Conservation (phyloP, 495 filamentous ascomycete species). For the Aspergillus mulundensis region DNA sequence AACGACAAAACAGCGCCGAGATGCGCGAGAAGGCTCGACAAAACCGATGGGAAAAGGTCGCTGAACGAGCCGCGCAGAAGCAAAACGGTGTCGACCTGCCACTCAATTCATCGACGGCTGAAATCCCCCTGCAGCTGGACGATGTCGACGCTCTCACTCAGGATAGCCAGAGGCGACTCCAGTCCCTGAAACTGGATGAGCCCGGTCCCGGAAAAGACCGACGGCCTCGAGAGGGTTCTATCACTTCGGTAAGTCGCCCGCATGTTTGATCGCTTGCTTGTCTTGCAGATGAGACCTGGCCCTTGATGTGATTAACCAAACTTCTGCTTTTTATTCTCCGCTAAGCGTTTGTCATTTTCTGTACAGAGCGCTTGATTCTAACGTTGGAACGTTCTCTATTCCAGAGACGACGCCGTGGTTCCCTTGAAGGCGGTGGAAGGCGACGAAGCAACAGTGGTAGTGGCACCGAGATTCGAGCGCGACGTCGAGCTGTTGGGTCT, state of each 20-base stretch:
- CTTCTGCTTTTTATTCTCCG: constrained; percentile 32
- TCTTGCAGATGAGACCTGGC: constrained; percentile 18
- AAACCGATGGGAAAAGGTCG: constrained; percentile 80
- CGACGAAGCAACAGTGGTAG: constrained; percentile 47
- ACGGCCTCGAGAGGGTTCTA: constrained; percentile 23
- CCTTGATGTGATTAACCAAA: constrained; percentile 7
- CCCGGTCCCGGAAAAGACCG: constrained; percentile 41
- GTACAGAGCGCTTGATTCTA: constrained; percentile 51
- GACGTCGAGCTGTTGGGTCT: constrained; percentile 43
- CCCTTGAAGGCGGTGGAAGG: constrained; percentile 38
- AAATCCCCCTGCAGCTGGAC: constrained; percentile 54
- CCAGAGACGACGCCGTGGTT: constrained; percentile 49
- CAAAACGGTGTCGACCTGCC: constrained; percentile 49
- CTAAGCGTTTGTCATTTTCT: constrained; percentile 38
- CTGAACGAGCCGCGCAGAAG: constrained; percentile 68
- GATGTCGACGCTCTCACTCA: constrained; percentile 73
- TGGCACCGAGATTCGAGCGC: constrained; percentile 42
- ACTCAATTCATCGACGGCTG: constrained; percentile 36
- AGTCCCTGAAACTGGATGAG: constrained; percentile 80
- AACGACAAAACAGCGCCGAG: constrained; percentile 84
- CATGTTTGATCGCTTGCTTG: constrained; percentile 23
- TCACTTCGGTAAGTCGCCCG: constrained; percentile 37
- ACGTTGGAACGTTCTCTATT: constrained; percentile 47
- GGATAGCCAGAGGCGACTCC: constrained; percentile 78
- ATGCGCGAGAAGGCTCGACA: constrained; percentile 71